These are phyloP conservation scores for Asterella californica DNA, from an alignment of 225 moss, liverwort and hornwort species.

Conservation along the genomic window DNA sequence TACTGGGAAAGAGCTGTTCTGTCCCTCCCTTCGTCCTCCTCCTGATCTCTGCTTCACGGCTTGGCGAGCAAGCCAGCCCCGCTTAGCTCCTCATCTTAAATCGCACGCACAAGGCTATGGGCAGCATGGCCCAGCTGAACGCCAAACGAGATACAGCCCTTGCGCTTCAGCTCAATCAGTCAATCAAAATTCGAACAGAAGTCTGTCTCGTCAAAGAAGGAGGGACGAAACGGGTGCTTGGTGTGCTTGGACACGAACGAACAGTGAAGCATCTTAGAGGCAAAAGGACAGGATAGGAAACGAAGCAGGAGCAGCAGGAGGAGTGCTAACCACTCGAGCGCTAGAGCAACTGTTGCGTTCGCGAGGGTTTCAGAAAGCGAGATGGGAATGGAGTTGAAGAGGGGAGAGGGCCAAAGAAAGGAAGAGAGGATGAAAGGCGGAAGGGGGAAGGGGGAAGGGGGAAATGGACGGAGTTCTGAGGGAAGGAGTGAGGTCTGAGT, in stretches of 20 bases:
- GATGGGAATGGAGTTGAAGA: not conserved
- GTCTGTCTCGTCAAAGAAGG: not conserved
- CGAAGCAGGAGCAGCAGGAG: not conserved
- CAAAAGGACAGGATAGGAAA: too few relatives aligned
- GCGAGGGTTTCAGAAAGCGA: not conserved
- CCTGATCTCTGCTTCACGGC: not conserved
- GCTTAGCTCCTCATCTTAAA: not conserved
- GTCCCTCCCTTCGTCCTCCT: not conserved
- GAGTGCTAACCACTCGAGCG: not conserved
- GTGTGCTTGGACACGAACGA: not conserved
- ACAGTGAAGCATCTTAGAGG: too few relatives aligned
- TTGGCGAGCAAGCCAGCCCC: not conserved
- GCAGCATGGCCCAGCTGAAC: not conserved
- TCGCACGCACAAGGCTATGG: too few relatives aligned
- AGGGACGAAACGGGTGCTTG: not conserved
- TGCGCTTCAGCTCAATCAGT: not conserved
- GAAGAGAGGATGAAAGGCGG: not conserved
- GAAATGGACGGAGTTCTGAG: not conserved
- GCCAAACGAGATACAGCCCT: not conserved
- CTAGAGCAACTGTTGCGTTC: not conserved
- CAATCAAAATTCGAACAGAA: not conserved
- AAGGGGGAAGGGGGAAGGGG: not conserved
- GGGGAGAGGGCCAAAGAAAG: not conserved
- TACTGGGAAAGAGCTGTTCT: too few relatives aligned
- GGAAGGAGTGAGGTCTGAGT: not conserved